A percentile compares a stretch with the other conserved stretches of the same genome.
phyloP scores from a whole-genome alignment of 129 eudicot species.

The sunflower (Helianthus annuus) region DNA sequence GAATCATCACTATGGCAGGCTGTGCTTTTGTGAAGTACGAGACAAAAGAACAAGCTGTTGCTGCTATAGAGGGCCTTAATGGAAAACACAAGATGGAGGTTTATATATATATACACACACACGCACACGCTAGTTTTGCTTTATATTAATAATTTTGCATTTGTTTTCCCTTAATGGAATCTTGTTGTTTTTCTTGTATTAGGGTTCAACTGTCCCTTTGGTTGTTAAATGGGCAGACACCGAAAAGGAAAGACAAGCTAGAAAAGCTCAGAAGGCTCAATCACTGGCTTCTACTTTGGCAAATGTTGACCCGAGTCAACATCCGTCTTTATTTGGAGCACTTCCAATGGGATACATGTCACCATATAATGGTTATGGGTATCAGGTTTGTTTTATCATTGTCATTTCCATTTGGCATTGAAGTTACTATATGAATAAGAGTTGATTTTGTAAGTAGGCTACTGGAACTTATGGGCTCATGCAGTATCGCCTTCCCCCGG shows the following conservation, averaged over 20 bases:
- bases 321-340: slow-evolving; percentile 86
- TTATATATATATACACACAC: too few relatives aligned
- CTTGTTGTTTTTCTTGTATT: slow-evolving; percentile 9
- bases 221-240: slow-evolving; percentile 99
- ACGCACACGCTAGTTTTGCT: slow-evolving; percentile 24
- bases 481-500: slow-evolving; percentile 75
- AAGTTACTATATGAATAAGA: slow-evolving; percentile 23
- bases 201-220: slow-evolving; percentile 95
- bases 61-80: slow-evolving; percentile 88
- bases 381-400: slow-evolving; percentile 68
- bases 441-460: slow-evolving; percentile 61
- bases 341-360: slow-evolving; percentile 88
- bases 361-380: slow-evolving; percentile 89
- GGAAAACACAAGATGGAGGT: slow-evolving; percentile 99
- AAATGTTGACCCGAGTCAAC: slow-evolving; percentile 60
- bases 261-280: slow-evolving; percentile 92
- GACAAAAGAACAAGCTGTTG: slow-evolving; percentile 95
- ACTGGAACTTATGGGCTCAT: slow-evolving; percentile 86
- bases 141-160: not conserved
- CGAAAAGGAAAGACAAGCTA: slow-evolving; percentile 93
- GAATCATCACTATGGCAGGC: slow-evolving; percentile 43
- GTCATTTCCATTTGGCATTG: slow-evolving; percentile 27
- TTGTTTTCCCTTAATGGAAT: not conserved
- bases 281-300: slow-evolving; percentile 55
- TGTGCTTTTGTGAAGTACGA: slow-evolving; percentile 98